Conservation (phyloP, 768 basidiomycete genomes). For the Trametes punicea region DNA sequence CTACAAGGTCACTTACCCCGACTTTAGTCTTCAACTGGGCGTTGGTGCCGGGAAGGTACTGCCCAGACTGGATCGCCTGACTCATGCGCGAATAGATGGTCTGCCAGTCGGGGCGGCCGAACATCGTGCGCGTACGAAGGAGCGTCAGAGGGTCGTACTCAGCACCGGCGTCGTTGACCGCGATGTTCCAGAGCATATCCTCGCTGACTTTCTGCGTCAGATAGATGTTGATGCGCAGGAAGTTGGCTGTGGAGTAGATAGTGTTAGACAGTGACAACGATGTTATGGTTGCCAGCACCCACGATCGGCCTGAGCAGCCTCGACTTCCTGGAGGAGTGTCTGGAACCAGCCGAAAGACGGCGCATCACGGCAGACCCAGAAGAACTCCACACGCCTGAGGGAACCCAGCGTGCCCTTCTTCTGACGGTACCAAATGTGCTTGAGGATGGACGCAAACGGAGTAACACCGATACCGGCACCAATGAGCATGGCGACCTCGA, state of each 20-base stretch:
- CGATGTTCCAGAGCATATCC: conserved; percentile 90
- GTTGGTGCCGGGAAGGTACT: conserved; percentile 76
- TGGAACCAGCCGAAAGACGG: conserved; percentile 99
- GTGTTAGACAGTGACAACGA: not conserved
- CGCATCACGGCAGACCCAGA: conserved; percentile 92
- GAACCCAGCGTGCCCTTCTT: conserved; percentile 71
- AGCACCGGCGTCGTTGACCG: conserved; percentile 80
- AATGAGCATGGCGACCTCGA: conserved; percentile 86
- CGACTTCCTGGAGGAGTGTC: conserved; percentile 80
- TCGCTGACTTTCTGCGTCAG: conserved; percentile 82
- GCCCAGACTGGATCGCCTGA: conserved; percentile 76
- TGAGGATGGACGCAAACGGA: conserved; percentile 91
- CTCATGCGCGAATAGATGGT: conserved; percentile 72
- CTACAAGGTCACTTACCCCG: conserved; percentile 50
- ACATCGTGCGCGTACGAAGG: conserved; percentile 85
- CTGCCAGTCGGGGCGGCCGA: conserved; percentile 90
- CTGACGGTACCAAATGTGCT: conserved; percentile 95
- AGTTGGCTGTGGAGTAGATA: conserved; percentile 57
- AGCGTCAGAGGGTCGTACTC: conserved; percentile 89
- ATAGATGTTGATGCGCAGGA: conserved; percentile 89
- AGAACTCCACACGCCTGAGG: conserved; percentile 87
- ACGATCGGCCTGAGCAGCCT: conserved; percentile 88
- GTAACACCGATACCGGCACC: conserved; percentile 96
- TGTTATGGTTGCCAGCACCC: conserved; percentile 33
- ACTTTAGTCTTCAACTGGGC: conserved; percentile 81